These are phyloP conservation scores for Penicillium corylophilum DNA, from an alignment of 2,329 filamentous ascomycete genomes.

Conservation along the genomic window DNA sequence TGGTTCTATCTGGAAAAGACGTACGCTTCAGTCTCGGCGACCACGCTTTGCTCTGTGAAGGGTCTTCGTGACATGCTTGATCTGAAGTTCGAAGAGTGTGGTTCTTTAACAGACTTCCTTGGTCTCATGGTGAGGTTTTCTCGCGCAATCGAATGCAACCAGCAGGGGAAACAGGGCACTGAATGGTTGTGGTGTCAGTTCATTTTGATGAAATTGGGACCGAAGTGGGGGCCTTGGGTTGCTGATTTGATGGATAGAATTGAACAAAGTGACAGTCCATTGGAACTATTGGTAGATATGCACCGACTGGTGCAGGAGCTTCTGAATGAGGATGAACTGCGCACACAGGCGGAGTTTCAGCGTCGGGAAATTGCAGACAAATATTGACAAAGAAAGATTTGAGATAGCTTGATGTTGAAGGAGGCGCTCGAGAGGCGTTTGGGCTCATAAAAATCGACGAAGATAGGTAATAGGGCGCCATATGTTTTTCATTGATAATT, in stretches of 20 bases:
- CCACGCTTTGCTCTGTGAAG: background rate
- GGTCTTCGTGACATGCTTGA: background rate
- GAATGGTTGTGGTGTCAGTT: constrained; percentile 10
- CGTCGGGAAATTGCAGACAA: background rate
- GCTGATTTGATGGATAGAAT: background rate
- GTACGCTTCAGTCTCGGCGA: background rate
- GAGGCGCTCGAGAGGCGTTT: background rate
- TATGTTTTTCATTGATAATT: background rate
- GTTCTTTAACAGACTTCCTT: constrained; percentile 5
- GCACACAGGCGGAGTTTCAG: background rate
- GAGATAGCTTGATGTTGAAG: background rate
- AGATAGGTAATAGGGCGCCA: no score
- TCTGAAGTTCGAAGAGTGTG: constrained; percentile 4
- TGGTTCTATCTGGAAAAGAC: constrained; percentile 3
- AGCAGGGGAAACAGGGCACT: background rate
- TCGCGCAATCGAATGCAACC: constrained; percentile 8
- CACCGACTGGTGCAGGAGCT: background rate
- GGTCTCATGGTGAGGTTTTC: constrained; percentile 2
- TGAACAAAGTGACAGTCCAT: background rate
- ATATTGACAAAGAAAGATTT: background rate
- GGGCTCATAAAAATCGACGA: background rate
- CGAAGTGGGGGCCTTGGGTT: constrained; percentile 5
- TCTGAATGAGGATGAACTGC: background rate
- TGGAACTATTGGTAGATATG: background rate
- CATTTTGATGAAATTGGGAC: constrained; percentile 6